Evolutionary conservation across 257 asterid genomes (phyloP).

Genomic region (Scutellaria minor): DNA sequence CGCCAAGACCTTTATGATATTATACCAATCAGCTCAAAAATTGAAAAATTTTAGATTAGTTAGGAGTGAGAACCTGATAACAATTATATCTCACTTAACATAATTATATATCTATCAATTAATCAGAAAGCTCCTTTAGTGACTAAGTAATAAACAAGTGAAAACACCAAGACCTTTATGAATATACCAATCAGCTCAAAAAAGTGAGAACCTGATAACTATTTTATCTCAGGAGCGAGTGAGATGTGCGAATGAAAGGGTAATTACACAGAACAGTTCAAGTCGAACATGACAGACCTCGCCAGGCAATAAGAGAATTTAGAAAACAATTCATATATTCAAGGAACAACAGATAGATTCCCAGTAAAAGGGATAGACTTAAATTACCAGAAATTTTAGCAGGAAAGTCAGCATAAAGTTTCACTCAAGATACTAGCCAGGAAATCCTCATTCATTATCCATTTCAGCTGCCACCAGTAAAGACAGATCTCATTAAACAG

Average conservation of each 20-base stretch:
- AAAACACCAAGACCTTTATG: too few relatives aligned
- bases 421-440: slow-evolving; percentile 89
- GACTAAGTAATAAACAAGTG: too few relatives aligned
- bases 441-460: slow-evolving; percentile 84
- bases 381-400: slow-evolving; percentile 79
- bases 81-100: too few relatives aligned
- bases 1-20: slow-evolving; percentile 44
- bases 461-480: slow-evolving; percentile 89
- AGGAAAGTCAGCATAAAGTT: slow-evolving; percentile 87
- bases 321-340: slow-evolving; percentile 23
- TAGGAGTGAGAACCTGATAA: slow-evolving; percentile 17
- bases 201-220: too few relatives aligned
- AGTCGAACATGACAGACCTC: slow-evolving; percentile 24
- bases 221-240: not conserved
- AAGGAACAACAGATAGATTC: slow-evolving; percentile 49
- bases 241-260: slow-evolving; percentile 19
- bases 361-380: slow-evolving; percentile 61
- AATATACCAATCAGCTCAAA: too few relatives aligned
- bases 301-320: slow-evolving; percentile 35
- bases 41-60: slow-evolving; percentile 28
- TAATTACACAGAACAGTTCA: slow-evolving; percentile 5
- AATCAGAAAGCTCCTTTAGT: too few relatives aligned
- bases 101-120: too few relatives aligned
- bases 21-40: slow-evolving; percentile 38
- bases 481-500: slow-evolving; percentile 75